These are phyloP conservation scores for Schwanniomyces sp. DNA, from an alignment of 805 yeast genomes.

Conservation along the genomic window DNA sequence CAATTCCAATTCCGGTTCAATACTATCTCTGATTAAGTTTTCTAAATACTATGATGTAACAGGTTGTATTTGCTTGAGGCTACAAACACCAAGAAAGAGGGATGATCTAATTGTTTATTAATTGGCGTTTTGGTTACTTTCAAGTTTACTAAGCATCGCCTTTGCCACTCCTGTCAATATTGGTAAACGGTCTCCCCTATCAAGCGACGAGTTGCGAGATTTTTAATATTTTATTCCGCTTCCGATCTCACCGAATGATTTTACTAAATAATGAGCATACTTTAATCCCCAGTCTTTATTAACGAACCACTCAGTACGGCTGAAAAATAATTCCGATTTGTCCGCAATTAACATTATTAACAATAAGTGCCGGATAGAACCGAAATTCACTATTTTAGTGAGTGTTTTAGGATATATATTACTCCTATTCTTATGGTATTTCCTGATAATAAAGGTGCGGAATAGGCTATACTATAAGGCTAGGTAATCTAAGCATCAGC, in stretches of 20 bases:
- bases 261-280: neutral
- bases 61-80: no score
- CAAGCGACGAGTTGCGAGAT: no score
- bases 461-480: neutral
- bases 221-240: neutral
- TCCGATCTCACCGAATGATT: neutral
- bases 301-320: neutral
- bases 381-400: neutral
- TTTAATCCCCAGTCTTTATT: neutral
- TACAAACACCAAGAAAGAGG: no score
- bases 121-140: no score
- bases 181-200: no score
- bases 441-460: conserved; percentile 1
- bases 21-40: no score
- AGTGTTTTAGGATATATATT: neutral
- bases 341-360: neutral
- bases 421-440: neutral
- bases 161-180: no score
- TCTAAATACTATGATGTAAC: no score
- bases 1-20: no score
- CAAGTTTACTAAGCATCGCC: no score
- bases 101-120: no score
- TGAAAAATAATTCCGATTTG: neutral
- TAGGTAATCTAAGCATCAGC: conserved; percentile 1
- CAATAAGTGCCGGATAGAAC: neutral